These are phyloP conservation scores for Coemansia sp. DNA, from an alignment of 192 early-diverging fungal genomes.

Conservation along the genomic window DNA sequence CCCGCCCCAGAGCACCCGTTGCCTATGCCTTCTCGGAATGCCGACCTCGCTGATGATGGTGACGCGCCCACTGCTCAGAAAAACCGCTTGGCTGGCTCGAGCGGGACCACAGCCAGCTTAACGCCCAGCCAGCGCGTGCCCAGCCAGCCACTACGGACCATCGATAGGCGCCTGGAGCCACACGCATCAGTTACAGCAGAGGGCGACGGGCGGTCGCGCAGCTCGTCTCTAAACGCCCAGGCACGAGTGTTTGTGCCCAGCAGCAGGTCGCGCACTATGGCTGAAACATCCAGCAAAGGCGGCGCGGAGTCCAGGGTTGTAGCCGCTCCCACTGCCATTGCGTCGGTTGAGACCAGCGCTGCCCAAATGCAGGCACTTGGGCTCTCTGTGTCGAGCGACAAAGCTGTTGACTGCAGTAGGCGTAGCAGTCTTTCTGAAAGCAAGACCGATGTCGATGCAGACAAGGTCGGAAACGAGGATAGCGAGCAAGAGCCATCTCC, in stretches of 20 bases:
- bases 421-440: conserved; percentile 10
- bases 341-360: background rate
- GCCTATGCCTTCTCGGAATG: background rate
- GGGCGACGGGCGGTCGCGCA: conserved; percentile 13
- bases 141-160: background rate
- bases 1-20: background rate
- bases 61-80: background rate
- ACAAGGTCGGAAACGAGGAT: background rate
- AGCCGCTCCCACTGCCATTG: background rate
- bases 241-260: conserved; percentile 42
- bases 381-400: background rate
- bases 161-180: background rate
- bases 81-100: background rate
- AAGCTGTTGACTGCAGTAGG: background rate
- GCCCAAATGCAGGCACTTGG: conserved; percentile 10
- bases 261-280: background rate
- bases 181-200: background rate
- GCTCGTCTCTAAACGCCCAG: conserved; percentile 34
- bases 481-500: background rate
- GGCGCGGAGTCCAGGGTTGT: background rate
- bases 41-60: background rate
- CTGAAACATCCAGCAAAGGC: background rate
- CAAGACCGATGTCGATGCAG: conserved; percentile 7
- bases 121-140: background rate
- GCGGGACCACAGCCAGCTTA: background rate